Conservation (phyloP, 352 stramenopile species). For the Globisporangium paroecandrum region DNA sequence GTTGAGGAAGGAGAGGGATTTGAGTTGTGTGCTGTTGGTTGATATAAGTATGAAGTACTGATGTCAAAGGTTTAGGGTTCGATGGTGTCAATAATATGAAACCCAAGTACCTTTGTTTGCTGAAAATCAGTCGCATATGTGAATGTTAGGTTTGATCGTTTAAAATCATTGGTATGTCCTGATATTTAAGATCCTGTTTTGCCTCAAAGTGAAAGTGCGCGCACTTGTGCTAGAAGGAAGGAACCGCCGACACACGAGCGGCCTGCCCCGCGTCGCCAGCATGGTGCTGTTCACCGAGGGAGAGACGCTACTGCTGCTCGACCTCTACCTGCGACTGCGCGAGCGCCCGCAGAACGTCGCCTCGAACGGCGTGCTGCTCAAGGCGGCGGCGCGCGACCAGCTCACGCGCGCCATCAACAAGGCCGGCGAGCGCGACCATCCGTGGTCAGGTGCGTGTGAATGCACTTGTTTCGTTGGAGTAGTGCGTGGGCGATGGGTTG, state of each 20-base stretch:
- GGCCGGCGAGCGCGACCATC: constrained; percentile 25
- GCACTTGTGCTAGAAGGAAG: too few relatives aligned
- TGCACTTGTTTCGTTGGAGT: neutral
- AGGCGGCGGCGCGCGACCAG: constrained; percentile 36
- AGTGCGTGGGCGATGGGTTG: neutral
- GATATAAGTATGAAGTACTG: too few relatives aligned
- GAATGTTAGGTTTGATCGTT: too few relatives aligned
- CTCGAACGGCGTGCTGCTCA: constrained; percentile 44
- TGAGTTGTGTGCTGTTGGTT: too few relatives aligned
- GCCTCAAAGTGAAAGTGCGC: neutral
- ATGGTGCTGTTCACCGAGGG: constrained; percentile 64
- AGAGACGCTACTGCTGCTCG: constrained; percentile 47
- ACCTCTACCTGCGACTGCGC: constrained; percentile 42
- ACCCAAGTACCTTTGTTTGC: too few relatives aligned
- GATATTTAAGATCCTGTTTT: too few relatives aligned
- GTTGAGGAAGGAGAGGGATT: too few relatives aligned
- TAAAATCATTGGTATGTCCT: too few relatives aligned
- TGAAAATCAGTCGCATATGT: too few relatives aligned
- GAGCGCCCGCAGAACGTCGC: constrained; percentile 42
- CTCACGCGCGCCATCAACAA: constrained; percentile 44
- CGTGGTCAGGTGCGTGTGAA: constrained; percentile 30
- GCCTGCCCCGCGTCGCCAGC: neutral
- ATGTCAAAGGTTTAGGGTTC: too few relatives aligned
- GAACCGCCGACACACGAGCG: neutral
- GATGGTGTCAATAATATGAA: too few relatives aligned